Conservation (phyloP, 371 early-diverging fungal species). For the Blakeslea trispora region DNA sequence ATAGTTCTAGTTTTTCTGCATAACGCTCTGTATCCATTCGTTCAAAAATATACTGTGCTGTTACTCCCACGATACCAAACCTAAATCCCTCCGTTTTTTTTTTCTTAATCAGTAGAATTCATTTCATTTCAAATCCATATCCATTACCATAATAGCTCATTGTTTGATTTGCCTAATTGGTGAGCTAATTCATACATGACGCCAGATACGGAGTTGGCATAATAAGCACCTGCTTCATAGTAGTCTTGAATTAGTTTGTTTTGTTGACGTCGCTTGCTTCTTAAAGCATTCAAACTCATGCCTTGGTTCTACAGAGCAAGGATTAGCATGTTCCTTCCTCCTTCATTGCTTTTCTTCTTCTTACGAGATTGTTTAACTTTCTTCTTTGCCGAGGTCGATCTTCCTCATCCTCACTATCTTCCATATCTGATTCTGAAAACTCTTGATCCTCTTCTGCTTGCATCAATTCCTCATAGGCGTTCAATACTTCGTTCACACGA, state of each 20-base stretch:
- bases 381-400: conserved; percentile 39
- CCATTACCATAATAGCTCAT: conserved; percentile 62
- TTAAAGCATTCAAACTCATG: conserved; percentile 1
- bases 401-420: conserved; percentile 34
- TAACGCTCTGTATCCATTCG: conserved; percentile 62
- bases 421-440: conserved; percentile 27
- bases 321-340: too few relatives aligned
- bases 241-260: conserved; percentile 53
- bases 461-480: conserved; percentile 68
- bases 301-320: not conserved
- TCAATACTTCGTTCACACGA: conserved; percentile 56
- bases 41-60: conserved; percentile 71
- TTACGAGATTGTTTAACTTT: conserved; percentile 22
- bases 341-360: conserved; percentile 4
- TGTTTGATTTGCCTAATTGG: conserved; percentile 60
- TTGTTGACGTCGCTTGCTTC: conserved; percentile 22
- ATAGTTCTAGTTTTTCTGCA: conserved; percentile 46
- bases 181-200: conserved; percentile 57
- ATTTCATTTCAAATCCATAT: too few relatives aligned
- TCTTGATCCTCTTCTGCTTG: conserved; percentile 25
- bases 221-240: conserved; percentile 58
- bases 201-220: conserved; percentile 58
- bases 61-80: conserved; percentile 73
- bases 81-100: too few relatives aligned
- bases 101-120: too few relatives aligned